phyloP scores from a whole-genome alignment of 441 rosid species.

The Macaranga tanarius region DNA sequence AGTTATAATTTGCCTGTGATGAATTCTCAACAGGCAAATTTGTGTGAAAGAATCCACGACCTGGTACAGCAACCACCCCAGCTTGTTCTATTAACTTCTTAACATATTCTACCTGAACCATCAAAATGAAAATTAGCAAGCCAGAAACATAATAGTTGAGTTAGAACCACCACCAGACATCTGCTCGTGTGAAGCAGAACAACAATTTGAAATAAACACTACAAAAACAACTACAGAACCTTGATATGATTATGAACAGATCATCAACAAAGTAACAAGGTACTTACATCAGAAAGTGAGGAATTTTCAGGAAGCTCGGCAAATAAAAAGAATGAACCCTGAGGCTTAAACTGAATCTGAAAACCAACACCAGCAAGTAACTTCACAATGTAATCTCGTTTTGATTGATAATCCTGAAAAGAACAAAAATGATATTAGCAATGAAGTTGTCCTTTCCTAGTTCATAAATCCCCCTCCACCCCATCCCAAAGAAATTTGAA shows the following conservation, averaged over 20 bases:
- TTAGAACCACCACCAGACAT: background rate
- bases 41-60: slow-evolving; percentile 53
- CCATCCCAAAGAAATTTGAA: background rate
- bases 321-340: slow-evolving; percentile 57
- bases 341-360: slow-evolving; percentile 48
- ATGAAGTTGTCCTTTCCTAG: background rate
- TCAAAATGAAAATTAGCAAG: background rate
- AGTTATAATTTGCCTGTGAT: slow-evolving; percentile 8
- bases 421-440: slow-evolving; percentile 14
- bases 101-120: slow-evolving; percentile 51
- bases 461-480: background rate
- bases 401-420: slow-evolving; percentile 49
- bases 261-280: background rate
- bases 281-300: slow-evolving; percentile 46
- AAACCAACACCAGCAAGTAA: slow-evolving; percentile 46
- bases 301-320: slow-evolving; percentile 50
- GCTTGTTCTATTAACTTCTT: slow-evolving; percentile 48
- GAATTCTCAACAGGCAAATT: slow-evolving; percentile 20
- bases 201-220: background rate
- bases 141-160: background rate
- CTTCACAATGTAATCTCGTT: slow-evolving; percentile 47
- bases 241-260: background rate
- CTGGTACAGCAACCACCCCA: slow-evolving; percentile 64
- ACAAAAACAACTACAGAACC: background rate
- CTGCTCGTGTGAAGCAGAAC: background rate